Base-by-base conservation (phyloP, 2,329 filamentous ascomycete species). In the Shiraia sp. region DNA sequence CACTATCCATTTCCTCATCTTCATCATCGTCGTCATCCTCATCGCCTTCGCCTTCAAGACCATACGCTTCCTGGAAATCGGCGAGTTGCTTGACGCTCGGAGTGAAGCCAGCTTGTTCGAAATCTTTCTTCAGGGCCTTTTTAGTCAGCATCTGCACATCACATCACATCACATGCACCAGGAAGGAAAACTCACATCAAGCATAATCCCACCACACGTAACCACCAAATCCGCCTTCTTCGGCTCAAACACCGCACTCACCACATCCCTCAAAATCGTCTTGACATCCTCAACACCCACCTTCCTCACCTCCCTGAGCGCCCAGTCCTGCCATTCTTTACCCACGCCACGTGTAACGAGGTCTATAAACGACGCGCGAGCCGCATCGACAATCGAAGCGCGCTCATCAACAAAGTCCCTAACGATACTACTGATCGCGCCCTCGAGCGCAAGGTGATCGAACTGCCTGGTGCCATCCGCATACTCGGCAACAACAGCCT, bases 41-140 rank as follows among this genome's bases (percentile, higher is more conserved):
- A 0, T 78, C 82, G 3, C 79, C 80, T 2, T 75, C 76, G 2
- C 77, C 78, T 65, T 87, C 79, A 32, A 96, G 72, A 1, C 92
- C 92, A 65, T 97, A 97, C 60, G 90, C 88, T 51, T 96, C 89
- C 67, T 95, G 83, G 69, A 95, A 97, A 58, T 87, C 80, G 29
- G 84, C 82, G 35, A 97, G 76, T 19, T 85, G 77, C 62, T 85
- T 85, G 27, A 88, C 79, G 62, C 88, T 80, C 0, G 87, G 86
- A 66, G 85, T 85, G 75, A 95, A 99, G 0, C 90, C 90, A 42
- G 83, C 84, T 1, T 74, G 75, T 53, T 82, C 79, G 58, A 97
- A 88, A 2, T 86, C 84, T 53, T 84, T 84, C 58, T 86, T 81
- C 55, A 96, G 82, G 45, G 79, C 80, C 90, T 95, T 57, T 30